These are phyloP conservation scores for Excoecaria agallocha DNA, from an alignment of 345 rosid genomes.

Conservation along the genomic window DNA sequence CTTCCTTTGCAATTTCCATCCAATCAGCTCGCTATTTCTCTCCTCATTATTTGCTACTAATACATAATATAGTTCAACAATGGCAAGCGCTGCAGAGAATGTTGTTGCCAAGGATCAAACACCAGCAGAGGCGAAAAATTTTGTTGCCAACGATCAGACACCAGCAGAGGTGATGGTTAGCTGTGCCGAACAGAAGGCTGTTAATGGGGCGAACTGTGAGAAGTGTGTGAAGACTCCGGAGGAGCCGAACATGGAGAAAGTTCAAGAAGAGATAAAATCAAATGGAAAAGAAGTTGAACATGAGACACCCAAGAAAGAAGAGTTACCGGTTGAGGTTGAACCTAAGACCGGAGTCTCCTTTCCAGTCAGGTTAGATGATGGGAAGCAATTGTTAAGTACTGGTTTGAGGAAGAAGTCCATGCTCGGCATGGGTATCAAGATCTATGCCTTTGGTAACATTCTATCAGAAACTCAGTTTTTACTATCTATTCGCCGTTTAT, in stretches of 20 bases:
- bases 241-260: constrained; percentile 13
- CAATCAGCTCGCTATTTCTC: background rate
- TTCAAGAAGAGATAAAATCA: constrained; percentile 13
- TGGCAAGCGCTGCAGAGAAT: constrained; percentile 27
- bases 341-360: constrained; percentile 46
- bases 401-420: constrained; percentile 47
- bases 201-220: constrained; percentile 11
- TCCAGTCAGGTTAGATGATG: constrained; percentile 48
- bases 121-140: too few species aligned
- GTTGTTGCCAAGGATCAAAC: too few species aligned
- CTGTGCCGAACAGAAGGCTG: background rate
- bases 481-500: background rate
- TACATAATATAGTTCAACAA: constrained; percentile 3
- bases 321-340: constrained; percentile 42
- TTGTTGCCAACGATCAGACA: constrained; percentile 22
- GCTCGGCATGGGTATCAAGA: constrained; percentile 46
- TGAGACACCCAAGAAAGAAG: constrained; percentile 17
- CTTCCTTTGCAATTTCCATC: constrained; percentile 13
- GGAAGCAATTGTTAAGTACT: constrained; percentile 36
- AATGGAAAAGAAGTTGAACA: background rate
- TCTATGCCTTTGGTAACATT: constrained; percentile 39
- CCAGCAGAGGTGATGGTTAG: constrained; percentile 11
- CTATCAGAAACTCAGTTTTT: background rate
- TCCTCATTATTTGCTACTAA: background rate
- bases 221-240: constrained; percentile 14